phyloP scores from a whole-genome alignment of 23 red algal species.

The Gracilaria domingensis region DNA sequence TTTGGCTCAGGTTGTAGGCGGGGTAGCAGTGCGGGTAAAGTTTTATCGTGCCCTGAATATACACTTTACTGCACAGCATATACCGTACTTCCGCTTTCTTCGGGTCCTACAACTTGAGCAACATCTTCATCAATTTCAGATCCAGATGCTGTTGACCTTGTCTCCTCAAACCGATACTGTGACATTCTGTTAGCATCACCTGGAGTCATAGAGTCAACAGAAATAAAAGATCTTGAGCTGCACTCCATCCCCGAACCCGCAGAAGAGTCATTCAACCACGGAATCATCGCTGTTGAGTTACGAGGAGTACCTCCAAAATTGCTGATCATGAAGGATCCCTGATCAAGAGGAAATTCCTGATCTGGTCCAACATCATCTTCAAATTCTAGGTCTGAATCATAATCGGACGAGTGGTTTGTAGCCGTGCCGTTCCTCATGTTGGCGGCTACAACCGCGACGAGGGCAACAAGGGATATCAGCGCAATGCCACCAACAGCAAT shows the following conservation, averaged over 20 bases:
- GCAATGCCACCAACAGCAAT: conserved; percentile 24
- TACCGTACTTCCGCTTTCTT: conserved; percentile 26
- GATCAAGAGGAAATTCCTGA: neutral
- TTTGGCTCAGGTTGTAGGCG: no score
- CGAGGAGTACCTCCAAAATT: conserved; percentile 42
- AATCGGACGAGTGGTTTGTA: neutral
- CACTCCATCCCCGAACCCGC: neutral
- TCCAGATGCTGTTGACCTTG: conserved; percentile 13
- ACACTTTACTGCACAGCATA: conserved; percentile 16
- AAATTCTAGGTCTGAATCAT: conserved; percentile 26
- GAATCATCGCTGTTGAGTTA: conserved; percentile 3
- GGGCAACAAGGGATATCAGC: neutral
- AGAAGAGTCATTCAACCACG: conserved; percentile 20
- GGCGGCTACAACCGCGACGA: conserved; percentile 11
- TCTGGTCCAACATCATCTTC: conserved; percentile 21
- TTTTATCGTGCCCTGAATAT: neutral
- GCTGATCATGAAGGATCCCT: conserved; percentile 24
- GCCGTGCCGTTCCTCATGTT: neutral
- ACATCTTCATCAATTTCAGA: conserved; percentile 16
- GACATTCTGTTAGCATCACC: conserved; percentile 29
- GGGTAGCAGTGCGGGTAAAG: no score
- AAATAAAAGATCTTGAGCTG: conserved; percentile 19
- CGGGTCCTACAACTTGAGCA: conserved; percentile 9
- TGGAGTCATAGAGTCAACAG: conserved; percentile 15
- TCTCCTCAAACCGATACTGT: conserved; percentile 35